phyloP scores from a whole-genome alignment of 345 rosid genomes.

The Fremontodendron californicum region DNA sequence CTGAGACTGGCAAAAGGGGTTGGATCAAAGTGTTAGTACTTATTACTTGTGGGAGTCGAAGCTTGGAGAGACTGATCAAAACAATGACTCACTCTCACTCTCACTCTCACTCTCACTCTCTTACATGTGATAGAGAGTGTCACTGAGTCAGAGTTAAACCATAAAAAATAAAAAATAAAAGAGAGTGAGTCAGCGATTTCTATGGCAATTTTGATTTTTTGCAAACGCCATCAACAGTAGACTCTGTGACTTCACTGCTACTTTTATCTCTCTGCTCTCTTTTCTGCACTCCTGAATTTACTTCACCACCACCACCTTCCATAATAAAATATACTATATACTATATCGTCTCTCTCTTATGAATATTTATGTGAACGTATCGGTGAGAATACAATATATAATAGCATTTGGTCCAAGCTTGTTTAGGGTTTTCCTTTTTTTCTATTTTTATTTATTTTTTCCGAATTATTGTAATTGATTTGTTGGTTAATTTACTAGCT shows the following conservation, averaged over 20 bases:
- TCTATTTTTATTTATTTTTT: not conserved
- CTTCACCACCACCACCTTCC: slow-evolving; percentile 20
- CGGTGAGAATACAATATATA: not conserved
- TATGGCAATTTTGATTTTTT: not conserved
- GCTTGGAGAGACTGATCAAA: slow-evolving; percentile 20
- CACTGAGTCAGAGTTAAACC: not conserved
- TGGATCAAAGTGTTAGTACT: slow-evolving; percentile 35
- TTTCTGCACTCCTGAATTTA: slow-evolving; percentile 31
- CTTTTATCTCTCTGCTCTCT: slow-evolving; percentile 32
- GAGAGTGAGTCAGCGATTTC: slow-evolving; percentile 5
- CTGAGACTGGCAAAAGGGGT: not conserved
- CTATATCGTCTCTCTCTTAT: not conserved
- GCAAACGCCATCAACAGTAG: slow-evolving; percentile 28
- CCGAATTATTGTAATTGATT: not conserved
- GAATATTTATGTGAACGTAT: not conserved
- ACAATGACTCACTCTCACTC: slow-evolving; percentile 20
- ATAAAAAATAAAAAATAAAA: slow-evolving; percentile 3
- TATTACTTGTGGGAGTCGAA: slow-evolving; percentile 40
- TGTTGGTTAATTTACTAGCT: not conserved
- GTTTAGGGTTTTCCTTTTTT: not conserved
- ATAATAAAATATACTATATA: not conserved
- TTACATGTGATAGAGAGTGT: not conserved
- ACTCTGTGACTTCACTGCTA: slow-evolving; percentile 41
- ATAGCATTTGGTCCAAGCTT: not conserved
- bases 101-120: slow-evolving; percentile 12